Conservation (phyloP, 73 alveolate genomes). For the Durusdinium trenchii region DNA sequence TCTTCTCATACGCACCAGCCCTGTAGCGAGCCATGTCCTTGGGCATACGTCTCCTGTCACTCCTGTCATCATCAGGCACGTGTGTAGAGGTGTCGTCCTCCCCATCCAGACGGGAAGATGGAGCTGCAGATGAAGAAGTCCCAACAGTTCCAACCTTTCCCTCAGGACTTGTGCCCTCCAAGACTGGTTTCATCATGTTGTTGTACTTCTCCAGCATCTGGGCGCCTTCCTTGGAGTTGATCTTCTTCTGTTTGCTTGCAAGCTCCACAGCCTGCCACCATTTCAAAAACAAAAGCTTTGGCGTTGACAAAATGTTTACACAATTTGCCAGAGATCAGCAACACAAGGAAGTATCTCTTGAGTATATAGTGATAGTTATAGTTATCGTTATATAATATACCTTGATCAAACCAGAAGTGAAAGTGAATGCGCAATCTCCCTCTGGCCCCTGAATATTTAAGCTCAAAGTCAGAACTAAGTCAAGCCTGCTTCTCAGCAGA, state of each 20-base stretch:
- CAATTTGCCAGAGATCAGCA: too few relatives aligned
- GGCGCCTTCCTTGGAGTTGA: neutral
- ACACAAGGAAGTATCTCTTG: neutral
- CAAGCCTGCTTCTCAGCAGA: neutral
- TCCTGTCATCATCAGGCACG: neutral
- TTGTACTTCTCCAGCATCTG: neutral
- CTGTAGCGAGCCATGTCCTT: neutral
- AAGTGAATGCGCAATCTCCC: too few relatives aligned
- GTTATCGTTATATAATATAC: neutral
- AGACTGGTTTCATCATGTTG: neutral
- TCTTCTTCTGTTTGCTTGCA: neutral
- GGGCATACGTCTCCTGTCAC: neutral
- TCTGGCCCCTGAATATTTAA: too few relatives aligned
- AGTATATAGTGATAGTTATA: neutral
- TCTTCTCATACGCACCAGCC: neutral
- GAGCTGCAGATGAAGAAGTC: neutral
- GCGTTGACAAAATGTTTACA: too few relatives aligned
- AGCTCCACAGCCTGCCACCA: neutral
- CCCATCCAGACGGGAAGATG: neutral
- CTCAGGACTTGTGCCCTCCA: neutral
- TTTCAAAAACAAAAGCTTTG: too few relatives aligned
- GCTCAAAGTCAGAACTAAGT: neutral
- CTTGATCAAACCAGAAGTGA: too few relatives aligned
- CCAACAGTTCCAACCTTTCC: neutral
- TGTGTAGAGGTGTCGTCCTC: too few relatives aligned